Evolutionary conservation across 306 rosid species (phyloP), one percentile per base, ranked within the genome.

Genomic region (Cicer cuneatum): DNA sequence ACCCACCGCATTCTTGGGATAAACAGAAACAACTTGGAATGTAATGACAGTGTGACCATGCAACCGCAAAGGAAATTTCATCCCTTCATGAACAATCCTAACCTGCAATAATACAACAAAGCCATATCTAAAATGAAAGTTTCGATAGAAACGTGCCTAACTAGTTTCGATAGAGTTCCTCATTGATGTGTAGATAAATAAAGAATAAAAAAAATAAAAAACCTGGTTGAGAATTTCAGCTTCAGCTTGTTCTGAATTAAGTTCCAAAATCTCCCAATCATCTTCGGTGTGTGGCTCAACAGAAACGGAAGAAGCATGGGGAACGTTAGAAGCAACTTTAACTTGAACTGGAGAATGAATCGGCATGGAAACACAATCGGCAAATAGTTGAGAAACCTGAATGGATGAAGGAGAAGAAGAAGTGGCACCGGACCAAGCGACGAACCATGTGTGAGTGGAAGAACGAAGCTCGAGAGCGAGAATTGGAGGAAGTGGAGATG

Each of bases 201-300:
- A 29, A 5, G 5, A 29, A 29, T 29, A 29, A 4, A 41, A 14
- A 35, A 3, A 41, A 24, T 51, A 10, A 0, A 10, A 65, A 16
- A 93, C 98, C 98, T 93, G 98, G 66, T 80, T 88, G 72, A 93
- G 80, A 60, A 91, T 89, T 71, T 77, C 79, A 33, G 83, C 92
- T 83, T 93, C 97, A 7, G 98, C 98, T 42, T 83, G 87, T 68
- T 93, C 93, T 0, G 97, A 78, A 59, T 91, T 91, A 39, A 93
- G 92, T 85, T 91, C 98, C 86, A 93, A 45, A 42, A 93, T 91
- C 72, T 93, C 98, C 98, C 98, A 93, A 52, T 93, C 98, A 80
- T 93, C 98, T 78, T 91, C 98, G 1, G 88, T 82, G 42, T 76
- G 64, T 4, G 98, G 98, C 69, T 91, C 96, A 6, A 93, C 77